A percentile compares a stretch with the other conserved stretches of the same genome.
These are phyloP conservation scores for Pichia sp. DNA, from an alignment of 1,139 yeast species.

Conservation along the genomic window DNA sequence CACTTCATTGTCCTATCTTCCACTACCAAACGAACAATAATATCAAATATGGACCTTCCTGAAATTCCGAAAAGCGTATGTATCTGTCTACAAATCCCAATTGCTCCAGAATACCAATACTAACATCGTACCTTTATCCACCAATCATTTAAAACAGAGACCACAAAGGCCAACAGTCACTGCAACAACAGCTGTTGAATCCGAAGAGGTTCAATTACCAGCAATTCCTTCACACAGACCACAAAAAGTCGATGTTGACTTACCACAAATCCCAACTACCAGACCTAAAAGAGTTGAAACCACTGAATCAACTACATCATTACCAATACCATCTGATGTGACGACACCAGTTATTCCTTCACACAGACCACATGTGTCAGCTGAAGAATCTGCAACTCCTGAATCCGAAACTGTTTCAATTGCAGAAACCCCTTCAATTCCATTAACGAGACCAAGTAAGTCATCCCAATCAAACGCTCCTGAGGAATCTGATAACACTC, in stretches of 20 bases:
- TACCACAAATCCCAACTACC: constrained; percentile 65
- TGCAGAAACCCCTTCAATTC: constrained; percentile 9
- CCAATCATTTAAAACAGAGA: constrained; percentile 5
- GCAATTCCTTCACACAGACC: constrained; percentile 2
- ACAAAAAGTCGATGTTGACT: constrained; percentile 29
- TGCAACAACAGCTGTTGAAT: not conserved
- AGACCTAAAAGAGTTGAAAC: constrained; percentile 7
- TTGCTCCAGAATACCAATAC: not conserved
- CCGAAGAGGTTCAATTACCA: not conserved
- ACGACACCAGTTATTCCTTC: constrained; percentile 1
- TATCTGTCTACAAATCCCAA: not conserved
- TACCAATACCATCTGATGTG: not conserved
- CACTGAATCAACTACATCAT: not conserved
- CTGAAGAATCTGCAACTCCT: not conserved
- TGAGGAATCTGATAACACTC: no score
- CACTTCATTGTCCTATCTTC: no score
- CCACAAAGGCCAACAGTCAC: constrained; percentile 5
- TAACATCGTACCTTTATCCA: not conserved
- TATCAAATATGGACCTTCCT: constrained; percentile 21
- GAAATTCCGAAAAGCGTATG: constrained; percentile 18
- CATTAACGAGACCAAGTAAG: constrained; percentile 13
- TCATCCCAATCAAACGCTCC: not conserved
- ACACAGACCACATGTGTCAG: constrained; percentile 1
- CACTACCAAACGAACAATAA: not conserved
- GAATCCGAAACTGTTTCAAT: not conserved